Evolutionary conservation across 2,329 filamentous ascomycete species (phyloP).

Genomic region (Sporothrix schenckii): DNA sequence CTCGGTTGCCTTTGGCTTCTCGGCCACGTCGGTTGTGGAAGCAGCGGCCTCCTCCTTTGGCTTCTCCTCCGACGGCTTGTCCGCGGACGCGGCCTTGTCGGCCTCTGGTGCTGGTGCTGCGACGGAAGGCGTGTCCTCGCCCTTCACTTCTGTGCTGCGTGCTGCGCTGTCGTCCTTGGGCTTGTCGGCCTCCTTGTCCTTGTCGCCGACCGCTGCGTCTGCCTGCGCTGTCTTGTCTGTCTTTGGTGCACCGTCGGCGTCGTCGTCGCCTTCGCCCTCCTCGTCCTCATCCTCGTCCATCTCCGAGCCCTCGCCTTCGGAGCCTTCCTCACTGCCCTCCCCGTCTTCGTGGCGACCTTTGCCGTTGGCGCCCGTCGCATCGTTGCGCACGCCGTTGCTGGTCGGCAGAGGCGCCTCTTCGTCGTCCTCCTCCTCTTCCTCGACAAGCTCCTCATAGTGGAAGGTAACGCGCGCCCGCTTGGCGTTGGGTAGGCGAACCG

Average conservation of each 20-base stretch:
- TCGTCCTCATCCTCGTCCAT: slow-evolving; percentile 36
- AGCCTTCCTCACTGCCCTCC: slow-evolving; percentile 34
- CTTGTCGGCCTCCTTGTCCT: slow-evolving; percentile 20
- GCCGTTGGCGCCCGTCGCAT: slow-evolving; percentile 26
- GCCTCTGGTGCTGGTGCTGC: slow-evolving; percentile 23
- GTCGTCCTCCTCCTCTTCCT: slow-evolving; percentile 61
- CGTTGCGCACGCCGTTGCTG: slow-evolving; percentile 26
- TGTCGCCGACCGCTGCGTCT: slow-evolving; percentile 3
- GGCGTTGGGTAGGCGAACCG: slow-evolving; percentile 68
- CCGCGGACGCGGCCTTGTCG: not conserved
- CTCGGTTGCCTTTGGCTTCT: slow-evolving; percentile 28
- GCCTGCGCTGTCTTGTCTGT: slow-evolving; percentile 25
- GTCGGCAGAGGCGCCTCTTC: slow-evolving; percentile 42
- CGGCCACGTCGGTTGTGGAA: not conserved
- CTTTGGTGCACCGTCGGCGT: slow-evolving; percentile 14
- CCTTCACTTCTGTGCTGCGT: slow-evolving; percentile 24
- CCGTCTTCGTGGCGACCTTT: slow-evolving; percentile 31
- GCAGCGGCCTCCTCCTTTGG: slow-evolving; percentile 2
- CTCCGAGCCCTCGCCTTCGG: slow-evolving; percentile 33
- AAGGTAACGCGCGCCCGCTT: slow-evolving; percentile 72
- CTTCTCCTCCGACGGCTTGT: slow-evolving; percentile 11
- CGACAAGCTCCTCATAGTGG: slow-evolving; percentile 69
- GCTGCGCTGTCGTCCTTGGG: slow-evolving; percentile 22
- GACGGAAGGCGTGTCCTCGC: slow-evolving; percentile 13
- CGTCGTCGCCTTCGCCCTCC: slow-evolving; percentile 30